Evolutionary conservation across 73 alveolate genomes (phyloP).

Genomic region (Tetrahymena borealis): DNA sequence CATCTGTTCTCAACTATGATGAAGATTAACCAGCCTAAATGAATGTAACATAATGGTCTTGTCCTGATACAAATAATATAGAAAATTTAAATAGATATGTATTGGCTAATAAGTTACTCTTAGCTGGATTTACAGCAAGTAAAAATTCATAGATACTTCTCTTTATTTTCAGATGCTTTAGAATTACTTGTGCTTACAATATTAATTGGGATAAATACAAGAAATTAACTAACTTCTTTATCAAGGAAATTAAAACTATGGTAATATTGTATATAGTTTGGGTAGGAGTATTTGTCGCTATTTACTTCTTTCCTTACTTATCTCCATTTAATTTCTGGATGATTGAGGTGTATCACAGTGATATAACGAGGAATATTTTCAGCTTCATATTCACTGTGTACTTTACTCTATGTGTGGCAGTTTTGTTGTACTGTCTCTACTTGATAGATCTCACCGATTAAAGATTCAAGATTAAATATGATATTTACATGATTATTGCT

Average conservation of each 20-base stretch:
- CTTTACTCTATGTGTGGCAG: neutral
- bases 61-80: neutral
- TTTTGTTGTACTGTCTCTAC: neutral
- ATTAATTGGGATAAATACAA: neutral
- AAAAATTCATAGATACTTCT: neutral
- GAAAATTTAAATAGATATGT: neutral
- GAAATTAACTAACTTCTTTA: neutral
- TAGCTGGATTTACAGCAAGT: neutral
- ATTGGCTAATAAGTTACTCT: neutral
- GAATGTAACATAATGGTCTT: neutral
- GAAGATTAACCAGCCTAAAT: neutral
- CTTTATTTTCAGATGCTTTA: neutral
- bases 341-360: neutral
- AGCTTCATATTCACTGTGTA: neutral
- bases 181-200: neutral
- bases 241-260: neutral
- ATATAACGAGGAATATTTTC: neutral
- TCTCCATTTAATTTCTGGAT: neutral
- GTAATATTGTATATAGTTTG: neutral
- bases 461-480: neutral
- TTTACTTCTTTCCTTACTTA: neutral
- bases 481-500: neutral
- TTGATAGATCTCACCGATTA: neutral
- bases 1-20: neutral
- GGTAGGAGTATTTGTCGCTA: neutral